Conservation (phyloP, 352 stramenopile genomes). For the Pythium scleroteichum region DNA sequence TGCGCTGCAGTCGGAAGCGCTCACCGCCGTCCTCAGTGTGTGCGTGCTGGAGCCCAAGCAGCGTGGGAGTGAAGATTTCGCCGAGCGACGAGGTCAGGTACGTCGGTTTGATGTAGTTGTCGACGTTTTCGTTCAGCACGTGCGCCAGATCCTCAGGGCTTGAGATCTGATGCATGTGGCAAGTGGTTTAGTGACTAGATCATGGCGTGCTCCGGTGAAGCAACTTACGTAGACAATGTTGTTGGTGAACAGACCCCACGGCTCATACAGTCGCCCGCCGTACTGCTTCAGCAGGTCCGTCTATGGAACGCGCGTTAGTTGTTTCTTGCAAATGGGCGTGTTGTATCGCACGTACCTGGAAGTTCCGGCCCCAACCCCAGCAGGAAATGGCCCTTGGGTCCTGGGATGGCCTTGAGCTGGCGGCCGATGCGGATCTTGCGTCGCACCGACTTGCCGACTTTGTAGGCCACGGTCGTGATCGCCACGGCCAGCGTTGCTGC, state of each 20-base stretch:
- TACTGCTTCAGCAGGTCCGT: slow-evolving; percentile 40
- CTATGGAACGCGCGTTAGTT: slow-evolving; percentile 22
- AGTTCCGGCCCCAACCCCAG: slow-evolving; percentile 56
- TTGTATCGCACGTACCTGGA: slow-evolving; percentile 16
- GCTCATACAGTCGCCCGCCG: slow-evolving; percentile 52
- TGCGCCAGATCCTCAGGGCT: slow-evolving; percentile 62
- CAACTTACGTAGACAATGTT: slow-evolving; percentile 24
- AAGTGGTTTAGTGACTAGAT: too few species aligned
- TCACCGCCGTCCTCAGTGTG: slow-evolving; percentile 45
- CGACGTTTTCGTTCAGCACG: slow-evolving; percentile 56
- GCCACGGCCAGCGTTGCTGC: background rate
- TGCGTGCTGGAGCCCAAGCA: slow-evolving; percentile 66
- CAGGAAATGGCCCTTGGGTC: slow-evolving; percentile 43
- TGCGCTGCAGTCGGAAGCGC: slow-evolving; percentile 72
- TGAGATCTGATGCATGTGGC: slow-evolving; percentile 22
- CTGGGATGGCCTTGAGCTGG: slow-evolving; percentile 35
- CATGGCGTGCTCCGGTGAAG: too few species aligned
- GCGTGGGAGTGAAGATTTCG: slow-evolving; percentile 62
- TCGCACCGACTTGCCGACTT: slow-evolving; percentile 19
- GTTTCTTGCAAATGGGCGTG: too few species aligned
- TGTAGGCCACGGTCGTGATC: slow-evolving; percentile 4
- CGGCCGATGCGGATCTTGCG: slow-evolving; percentile 50
- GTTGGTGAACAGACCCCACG: slow-evolving; percentile 61
- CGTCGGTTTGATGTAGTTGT: slow-evolving; percentile 72
- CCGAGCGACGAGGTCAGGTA: slow-evolving; percentile 52